These are phyloP conservation scores for Rubia balearica DNA, from an alignment of 305 asterid genomes.

Conservation along the genomic window DNA sequence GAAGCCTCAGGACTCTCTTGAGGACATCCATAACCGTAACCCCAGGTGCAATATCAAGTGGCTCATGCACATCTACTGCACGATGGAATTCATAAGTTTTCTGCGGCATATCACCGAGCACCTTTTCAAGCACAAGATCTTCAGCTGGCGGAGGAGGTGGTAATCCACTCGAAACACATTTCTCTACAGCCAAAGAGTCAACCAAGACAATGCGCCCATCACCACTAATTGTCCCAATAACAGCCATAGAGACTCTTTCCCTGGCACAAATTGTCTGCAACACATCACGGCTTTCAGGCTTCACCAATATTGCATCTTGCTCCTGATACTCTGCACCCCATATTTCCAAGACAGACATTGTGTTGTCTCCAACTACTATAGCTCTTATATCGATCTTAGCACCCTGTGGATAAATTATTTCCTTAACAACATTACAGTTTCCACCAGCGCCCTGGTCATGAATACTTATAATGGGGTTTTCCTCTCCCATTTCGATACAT, in stretches of 20 bases:
- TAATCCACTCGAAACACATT: slow-evolving; percentile 41
- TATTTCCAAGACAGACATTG: slow-evolving; percentile 89
- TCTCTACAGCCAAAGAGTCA: slow-evolving; percentile 53
- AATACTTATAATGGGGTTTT: slow-evolving; percentile 80
- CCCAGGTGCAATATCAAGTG: slow-evolving; percentile 86
- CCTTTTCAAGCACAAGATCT: slow-evolving; percentile 95
- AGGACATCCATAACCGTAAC: slow-evolving; percentile 55
- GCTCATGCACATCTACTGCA: slow-evolving; percentile 37
- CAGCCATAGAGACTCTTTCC: slow-evolving; percentile 93
- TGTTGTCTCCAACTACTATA: slow-evolving; percentile 87
- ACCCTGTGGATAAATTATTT: slow-evolving; percentile 83
- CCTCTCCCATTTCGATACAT: slow-evolving; percentile 80
- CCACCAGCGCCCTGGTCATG: slow-evolving; percentile 99
- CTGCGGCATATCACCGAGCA: slow-evolving; percentile 97
- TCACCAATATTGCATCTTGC: slow-evolving; percentile 94
- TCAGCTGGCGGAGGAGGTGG: slow-evolving; percentile 86
- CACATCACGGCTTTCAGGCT: slow-evolving; percentile 62
- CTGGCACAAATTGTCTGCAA: slow-evolving; percentile 67
- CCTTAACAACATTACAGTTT: slow-evolving; percentile 91
- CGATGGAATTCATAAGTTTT: slow-evolving; percentile 81
- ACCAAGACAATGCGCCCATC: slow-evolving; percentile 67
- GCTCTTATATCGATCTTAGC: slow-evolving; percentile 84
- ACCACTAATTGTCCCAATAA: slow-evolving; percentile 78
- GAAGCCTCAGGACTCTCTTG: slow-evolving; percentile 78
- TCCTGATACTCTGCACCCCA: slow-evolving; percentile 99